Conservation (phyloP, 495 filamentous ascomycete genomes). For the Cercophora scortea region DNA sequence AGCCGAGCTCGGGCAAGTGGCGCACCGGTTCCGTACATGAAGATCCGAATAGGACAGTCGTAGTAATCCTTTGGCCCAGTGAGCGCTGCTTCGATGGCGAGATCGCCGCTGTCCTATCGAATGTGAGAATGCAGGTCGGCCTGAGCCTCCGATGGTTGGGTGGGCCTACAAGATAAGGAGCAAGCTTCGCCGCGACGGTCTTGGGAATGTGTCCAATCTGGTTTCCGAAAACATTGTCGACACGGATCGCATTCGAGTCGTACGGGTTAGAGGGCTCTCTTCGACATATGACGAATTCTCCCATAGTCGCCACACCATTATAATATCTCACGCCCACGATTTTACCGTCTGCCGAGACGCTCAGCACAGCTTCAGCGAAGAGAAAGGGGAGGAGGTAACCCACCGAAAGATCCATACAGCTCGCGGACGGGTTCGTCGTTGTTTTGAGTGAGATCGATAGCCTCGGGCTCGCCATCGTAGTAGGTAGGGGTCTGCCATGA, state of each 20-base stretch:
- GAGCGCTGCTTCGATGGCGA: conserved; percentile 56
- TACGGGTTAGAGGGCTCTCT: conserved; percentile 68
- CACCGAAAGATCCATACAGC: conserved; percentile 43
- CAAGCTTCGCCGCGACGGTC: conserved; percentile 57
- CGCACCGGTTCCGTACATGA: conserved; percentile 58
- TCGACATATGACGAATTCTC: conserved; percentile 61
- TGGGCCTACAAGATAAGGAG: conserved; percentile 51
- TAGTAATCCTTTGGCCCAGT: conserved; percentile 51
- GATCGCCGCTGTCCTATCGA: conserved; percentile 24
- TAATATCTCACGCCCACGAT: conserved; percentile 83
- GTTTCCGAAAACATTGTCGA: conserved; percentile 67
- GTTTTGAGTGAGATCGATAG: conserved; percentile 43
- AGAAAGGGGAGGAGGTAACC: background rate
- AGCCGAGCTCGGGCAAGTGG: conserved; percentile 40
- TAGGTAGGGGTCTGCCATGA: background rate
- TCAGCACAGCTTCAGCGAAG: background rate
- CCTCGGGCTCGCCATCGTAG: conserved; percentile 34
- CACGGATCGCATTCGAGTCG: conserved; percentile 70
- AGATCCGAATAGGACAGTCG: conserved; percentile 64
- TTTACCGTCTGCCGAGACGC: conserved; percentile 41
- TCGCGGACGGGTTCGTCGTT: conserved; percentile 37
- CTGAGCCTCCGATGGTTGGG: background rate
- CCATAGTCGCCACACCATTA: conserved; percentile 56
- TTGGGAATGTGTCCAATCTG: conserved; percentile 80
- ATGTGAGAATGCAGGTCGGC: background rate